Evolutionary conservation across 208 protist species (phyloP).

Genomic region (Leishmania arabica): DNA sequence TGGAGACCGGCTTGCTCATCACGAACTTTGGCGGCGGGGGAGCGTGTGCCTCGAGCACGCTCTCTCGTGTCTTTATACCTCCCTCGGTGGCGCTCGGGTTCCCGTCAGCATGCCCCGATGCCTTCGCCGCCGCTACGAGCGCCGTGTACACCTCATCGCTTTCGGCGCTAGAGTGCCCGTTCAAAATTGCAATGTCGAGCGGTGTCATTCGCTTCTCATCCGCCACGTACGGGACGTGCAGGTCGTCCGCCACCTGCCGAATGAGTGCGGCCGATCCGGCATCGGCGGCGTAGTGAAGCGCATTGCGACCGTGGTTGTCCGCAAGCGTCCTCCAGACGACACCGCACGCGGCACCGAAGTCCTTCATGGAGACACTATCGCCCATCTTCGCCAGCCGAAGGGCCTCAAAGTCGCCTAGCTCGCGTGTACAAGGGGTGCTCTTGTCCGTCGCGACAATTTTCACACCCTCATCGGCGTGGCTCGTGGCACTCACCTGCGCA

Average conservation of each 20-base stretch:
- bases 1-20: constrained; percentile 68
- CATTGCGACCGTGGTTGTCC: constrained; percentile 81
- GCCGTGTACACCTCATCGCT: constrained; percentile 37
- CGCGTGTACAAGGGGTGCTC: constrained; percentile 26
- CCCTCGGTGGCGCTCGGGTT: not conserved
- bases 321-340: constrained; percentile 45
- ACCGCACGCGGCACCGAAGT: constrained; percentile 43
- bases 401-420: constrained; percentile 82
- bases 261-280: constrained; percentile 55
- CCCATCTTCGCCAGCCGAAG: constrained; percentile 86
- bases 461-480: constrained; percentile 36
- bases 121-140: constrained; percentile 28
- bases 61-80: constrained; percentile 33
- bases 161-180: constrained; percentile 30
- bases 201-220: constrained; percentile 78
- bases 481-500: constrained; percentile 32
- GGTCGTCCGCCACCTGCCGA: constrained; percentile 40
- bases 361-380: constrained; percentile 57
- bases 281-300: constrained; percentile 85
- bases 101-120: constrained; percentile 29
- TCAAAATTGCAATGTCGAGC: constrained; percentile 78
- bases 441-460: constrained; percentile 48
- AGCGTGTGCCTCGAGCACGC: constrained; percentile 48
- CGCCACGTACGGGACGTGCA: constrained; percentile 52
- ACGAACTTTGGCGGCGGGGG: constrained; percentile 73